Evolutionary conservation across 805 yeast genomes (phyloP), one percentile per base, ranked within the genome.

Genomic region (Saccharomycopsis fermentans): DNA sequence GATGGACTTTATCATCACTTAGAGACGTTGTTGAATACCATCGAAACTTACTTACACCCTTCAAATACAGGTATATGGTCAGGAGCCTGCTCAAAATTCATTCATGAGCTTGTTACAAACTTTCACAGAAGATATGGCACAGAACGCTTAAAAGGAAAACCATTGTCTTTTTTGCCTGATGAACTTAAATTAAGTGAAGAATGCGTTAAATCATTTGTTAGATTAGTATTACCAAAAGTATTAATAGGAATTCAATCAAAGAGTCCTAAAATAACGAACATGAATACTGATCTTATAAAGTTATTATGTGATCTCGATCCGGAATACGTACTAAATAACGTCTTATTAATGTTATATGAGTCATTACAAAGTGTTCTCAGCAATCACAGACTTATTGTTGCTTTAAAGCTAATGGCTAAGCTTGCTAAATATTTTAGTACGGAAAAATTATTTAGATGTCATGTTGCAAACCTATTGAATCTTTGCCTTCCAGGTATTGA

Each of bases 31-130:
- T 64, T 86, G n/a, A 82, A 82, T 57, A 82, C 96, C 0, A 74
- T 90, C 5, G 85, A 81, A 62, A 87, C 96, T 19, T 88, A 85
- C 70, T 84, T 83, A 2, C 97, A 94, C 69, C 99, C 99, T 6
- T 90, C 98, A 0, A 91, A 91, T 68, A 70, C 77, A n/a, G 98
- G 97, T 0, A 77, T 78, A n/a, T 91, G 98, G 97, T 80, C 96
- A 0, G 70, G 78, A 29, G 73, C 84, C 4, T 79, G 92, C 34
- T 77, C 95, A 0, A 81, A 81, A 59, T 77, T 87, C 29, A 73
- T 87, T n/a, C 77, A 79, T 61, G 78, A 82, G 51, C 71, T 89
- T 56, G 78, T 83, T 0, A 74, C 77, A 54, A 79, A 79, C 62
- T 83, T 81, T 59, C 89, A 84, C 65, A 78, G 79, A 56, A 75